Percentiles rank a stretch among this genome's conserved stretches.
phyloP scores from a whole-genome alignment of 139 green algal genomes.

The Coccomyxa sp. region DNA sequence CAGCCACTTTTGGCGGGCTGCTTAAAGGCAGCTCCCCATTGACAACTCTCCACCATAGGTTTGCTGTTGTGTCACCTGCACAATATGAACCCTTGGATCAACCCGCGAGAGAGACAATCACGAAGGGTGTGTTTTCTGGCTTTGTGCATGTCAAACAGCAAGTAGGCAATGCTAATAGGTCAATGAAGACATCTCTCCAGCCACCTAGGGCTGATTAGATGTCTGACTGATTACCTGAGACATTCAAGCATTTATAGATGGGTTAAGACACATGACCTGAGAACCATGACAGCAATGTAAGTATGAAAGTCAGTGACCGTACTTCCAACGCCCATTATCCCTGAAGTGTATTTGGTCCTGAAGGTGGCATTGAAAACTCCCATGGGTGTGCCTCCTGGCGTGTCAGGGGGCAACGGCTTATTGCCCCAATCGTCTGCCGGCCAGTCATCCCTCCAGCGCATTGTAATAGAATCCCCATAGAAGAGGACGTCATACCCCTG shows the following conservation, averaged over 20 bases:
- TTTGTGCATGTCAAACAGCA: neutral
- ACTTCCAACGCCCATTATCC: neutral
- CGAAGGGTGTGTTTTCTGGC: neutral
- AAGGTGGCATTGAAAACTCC: neutral
- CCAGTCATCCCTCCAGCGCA: slow-evolving; percentile 1
- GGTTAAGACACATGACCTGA: neutral
- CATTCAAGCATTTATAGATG: neutral
- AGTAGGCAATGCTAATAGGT: neutral
- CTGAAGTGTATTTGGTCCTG: neutral
- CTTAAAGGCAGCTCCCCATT: neutral
- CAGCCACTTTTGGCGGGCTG: neutral
- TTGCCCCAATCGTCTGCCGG: neutral
- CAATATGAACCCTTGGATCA: neutral
- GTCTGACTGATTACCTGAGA: neutral
- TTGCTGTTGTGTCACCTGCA: neutral
- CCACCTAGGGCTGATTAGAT: neutral
- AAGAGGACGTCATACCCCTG: neutral
- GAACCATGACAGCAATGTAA: no score
- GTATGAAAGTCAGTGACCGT: neutral
- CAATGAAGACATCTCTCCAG: neutral
- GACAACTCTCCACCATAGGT: neutral
- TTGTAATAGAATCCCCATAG: slow-evolving; percentile 1
- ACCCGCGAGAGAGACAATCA: neutral
- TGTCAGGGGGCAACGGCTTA: neutral
- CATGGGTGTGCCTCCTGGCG: neutral